Conservation (phyloP, 2,329 filamentous ascomycete species). For the Penicillium frequentans region DNA sequence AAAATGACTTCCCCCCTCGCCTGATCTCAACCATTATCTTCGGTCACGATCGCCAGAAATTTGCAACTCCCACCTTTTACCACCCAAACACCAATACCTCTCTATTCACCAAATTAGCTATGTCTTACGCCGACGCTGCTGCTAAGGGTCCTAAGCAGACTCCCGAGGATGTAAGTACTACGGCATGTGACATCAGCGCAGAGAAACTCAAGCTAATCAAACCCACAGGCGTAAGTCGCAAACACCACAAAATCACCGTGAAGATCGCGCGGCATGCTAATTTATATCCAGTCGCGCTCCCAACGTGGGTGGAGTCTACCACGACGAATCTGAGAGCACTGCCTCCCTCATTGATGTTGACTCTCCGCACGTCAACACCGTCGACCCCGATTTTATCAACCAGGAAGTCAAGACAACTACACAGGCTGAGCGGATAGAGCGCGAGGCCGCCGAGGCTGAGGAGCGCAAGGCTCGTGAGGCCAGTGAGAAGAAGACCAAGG, state of each 20-base stretch:
- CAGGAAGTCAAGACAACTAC: constrained; percentile 48
- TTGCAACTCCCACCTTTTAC: background rate
- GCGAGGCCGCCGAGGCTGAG: constrained; percentile 34
- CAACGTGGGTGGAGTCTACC: constrained; percentile 38
- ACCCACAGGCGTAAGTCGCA: constrained; percentile 37
- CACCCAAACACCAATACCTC: background rate
- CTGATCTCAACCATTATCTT: constrained; percentile 3
- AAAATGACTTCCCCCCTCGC: constrained; percentile 18
- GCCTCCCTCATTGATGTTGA: constrained; percentile 50
- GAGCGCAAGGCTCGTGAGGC: constrained; percentile 19
- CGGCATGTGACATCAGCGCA: background rate
- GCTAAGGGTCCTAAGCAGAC: constrained; percentile 49
- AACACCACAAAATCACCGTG: background rate
- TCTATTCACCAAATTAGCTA: constrained; percentile 20
- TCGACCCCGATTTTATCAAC: constrained; percentile 42
- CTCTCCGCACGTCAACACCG: constrained; percentile 45
- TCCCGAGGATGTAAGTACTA: constrained; percentile 46
- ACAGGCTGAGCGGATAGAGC: constrained; percentile 46
- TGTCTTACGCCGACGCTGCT: constrained; percentile 52
- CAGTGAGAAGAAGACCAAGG: constrained; percentile 29
- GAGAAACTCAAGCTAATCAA: constrained; percentile 12
- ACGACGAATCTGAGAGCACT: constrained; percentile 41
- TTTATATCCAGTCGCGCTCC: constrained; percentile 41
- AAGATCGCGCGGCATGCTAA: constrained; percentile 7
- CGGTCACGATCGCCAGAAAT: background rate